Percentiles rank a stretch among this genome's conserved stretches.
Conservation (phyloP, 139 green algal species). For the Pleodorina starrii region DNA sequence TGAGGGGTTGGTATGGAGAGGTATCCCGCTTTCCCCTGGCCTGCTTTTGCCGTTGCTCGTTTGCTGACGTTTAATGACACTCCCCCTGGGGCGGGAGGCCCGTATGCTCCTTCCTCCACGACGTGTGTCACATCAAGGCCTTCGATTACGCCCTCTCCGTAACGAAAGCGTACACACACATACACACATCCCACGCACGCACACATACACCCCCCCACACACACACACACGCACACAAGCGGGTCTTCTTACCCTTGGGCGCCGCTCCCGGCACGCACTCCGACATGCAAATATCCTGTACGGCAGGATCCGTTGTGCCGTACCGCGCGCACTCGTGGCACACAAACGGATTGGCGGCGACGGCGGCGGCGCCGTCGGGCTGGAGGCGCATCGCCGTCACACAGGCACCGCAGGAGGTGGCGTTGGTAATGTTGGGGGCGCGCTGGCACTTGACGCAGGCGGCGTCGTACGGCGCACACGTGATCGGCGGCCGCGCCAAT, state of each 20-base stretch:
- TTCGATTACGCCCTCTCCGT: not conserved
- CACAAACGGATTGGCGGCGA: not conserved
- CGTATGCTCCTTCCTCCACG: not conserved
- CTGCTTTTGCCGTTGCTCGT: no score
- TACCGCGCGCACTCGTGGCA: not conserved
- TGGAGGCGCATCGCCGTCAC: not conserved
- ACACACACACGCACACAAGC: not conserved
- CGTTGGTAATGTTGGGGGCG: not conserved
- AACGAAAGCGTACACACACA: not conserved
- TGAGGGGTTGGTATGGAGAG: no score
- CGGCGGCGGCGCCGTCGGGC: no score
- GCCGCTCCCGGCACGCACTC: not conserved
- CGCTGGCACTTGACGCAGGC: not conserved
- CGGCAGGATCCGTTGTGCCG: not conserved
- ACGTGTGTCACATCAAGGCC: not conserved
- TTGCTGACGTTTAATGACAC: not conserved
- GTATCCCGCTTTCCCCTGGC: no score
- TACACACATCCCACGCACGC: not conserved
- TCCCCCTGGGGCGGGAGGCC: not conserved
- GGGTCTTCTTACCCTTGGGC: not conserved
- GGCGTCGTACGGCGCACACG: no score
- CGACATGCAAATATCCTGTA: conserved; percentile 6
- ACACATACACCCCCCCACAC: not conserved
- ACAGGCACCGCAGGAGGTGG: not conserved
- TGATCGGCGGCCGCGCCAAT: no score